Conservation (phyloP, 208 protist species). For the Porcisia hertigi region DNA sequence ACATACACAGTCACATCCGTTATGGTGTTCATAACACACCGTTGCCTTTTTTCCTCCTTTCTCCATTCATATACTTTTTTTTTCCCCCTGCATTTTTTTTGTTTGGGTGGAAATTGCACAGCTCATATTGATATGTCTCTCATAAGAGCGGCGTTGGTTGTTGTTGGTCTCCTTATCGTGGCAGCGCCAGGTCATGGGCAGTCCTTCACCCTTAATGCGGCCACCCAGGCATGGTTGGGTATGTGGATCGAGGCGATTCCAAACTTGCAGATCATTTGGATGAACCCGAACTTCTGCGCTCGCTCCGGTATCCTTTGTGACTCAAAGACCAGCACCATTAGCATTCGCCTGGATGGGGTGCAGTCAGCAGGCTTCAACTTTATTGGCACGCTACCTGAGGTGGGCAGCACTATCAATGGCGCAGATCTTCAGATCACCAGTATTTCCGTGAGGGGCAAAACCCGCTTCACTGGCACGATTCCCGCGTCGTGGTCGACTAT, state of each 20-base stretch:
- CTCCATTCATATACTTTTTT: not conserved
- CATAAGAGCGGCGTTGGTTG: too few relatives aligned
- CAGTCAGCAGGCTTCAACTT: constrained; percentile 28
- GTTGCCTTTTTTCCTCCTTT: not conserved
- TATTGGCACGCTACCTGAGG: constrained; percentile 26
- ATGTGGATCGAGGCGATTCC: constrained; percentile 23
- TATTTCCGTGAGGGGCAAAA: constrained; percentile 23
- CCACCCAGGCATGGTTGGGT: constrained; percentile 3
- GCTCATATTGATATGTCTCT: too few relatives aligned
- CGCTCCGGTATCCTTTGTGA: constrained; percentile 23
- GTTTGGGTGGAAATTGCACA: too few relatives aligned
- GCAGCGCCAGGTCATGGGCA: constrained; percentile 9
- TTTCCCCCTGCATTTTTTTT: too few relatives aligned
- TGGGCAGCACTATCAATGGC: constrained; percentile 3
- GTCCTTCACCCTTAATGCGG: constrained; percentile 9
- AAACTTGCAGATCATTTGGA: constrained; percentile 24
- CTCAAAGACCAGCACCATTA: constrained; percentile 6
- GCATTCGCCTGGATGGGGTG: constrained; percentile 20
- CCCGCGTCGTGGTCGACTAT: constrained; percentile 25
- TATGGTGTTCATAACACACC: not conserved
- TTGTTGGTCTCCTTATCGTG: constrained; percentile 4
- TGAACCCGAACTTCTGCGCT: constrained; percentile 20
- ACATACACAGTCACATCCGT: too few relatives aligned
- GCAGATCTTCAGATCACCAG: constrained; percentile 10
- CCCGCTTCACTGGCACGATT: constrained; percentile 19